Conservation (phyloP, 805 yeast genomes). For the Metschnikowia sp. region DNA sequence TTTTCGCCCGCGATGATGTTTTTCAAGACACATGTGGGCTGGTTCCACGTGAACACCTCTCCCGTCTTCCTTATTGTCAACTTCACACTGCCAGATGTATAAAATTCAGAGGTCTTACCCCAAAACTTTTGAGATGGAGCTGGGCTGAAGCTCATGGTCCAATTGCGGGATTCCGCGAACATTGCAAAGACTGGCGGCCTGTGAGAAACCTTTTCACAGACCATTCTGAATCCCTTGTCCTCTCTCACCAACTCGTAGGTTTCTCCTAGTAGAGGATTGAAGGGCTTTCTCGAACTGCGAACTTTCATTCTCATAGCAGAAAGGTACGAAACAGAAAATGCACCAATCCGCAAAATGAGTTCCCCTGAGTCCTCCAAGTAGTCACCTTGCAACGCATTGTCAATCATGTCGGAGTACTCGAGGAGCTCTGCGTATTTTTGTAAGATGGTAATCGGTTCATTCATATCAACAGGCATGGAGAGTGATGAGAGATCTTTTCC, state of each 20-base stretch:
- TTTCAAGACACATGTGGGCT: slow-evolving; percentile 78
- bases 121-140: slow-evolving; percentile 85
- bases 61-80: slow-evolving; percentile 58
- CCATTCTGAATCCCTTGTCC: slow-evolving; percentile 67
- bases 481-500: slow-evolving; percentile 85
- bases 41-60: slow-evolving; percentile 75
- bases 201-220: slow-evolving; percentile 86
- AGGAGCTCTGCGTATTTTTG: slow-evolving; percentile 77
- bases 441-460: slow-evolving; percentile 84
- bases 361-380: slow-evolving; percentile 50
- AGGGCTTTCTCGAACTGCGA: slow-evolving; percentile 82
- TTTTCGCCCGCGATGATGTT: slow-evolving; percentile 94
- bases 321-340: slow-evolving; percentile 75
- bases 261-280: slow-evolving; percentile 92
- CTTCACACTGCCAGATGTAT: slow-evolving; percentile 66
- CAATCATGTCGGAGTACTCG: slow-evolving; percentile 70
- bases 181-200: slow-evolving; percentile 84
- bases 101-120: slow-evolving; percentile 89
- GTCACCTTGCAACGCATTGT: slow-evolving; percentile 50
- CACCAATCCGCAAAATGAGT: slow-evolving; percentile 63
- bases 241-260: slow-evolving; percentile 88
- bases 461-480: slow-evolving; percentile 91
- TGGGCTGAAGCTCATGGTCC: slow-evolving; percentile 67
- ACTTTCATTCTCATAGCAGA: slow-evolving; percentile 71
- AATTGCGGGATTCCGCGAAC: slow-evolving; percentile 64